Percentiles rank a stretch among this genome's conserved stretches.
phyloP scores from a whole-genome alignment of 352 stramenopile genomes.

The Phytophthora citricola region DNA sequence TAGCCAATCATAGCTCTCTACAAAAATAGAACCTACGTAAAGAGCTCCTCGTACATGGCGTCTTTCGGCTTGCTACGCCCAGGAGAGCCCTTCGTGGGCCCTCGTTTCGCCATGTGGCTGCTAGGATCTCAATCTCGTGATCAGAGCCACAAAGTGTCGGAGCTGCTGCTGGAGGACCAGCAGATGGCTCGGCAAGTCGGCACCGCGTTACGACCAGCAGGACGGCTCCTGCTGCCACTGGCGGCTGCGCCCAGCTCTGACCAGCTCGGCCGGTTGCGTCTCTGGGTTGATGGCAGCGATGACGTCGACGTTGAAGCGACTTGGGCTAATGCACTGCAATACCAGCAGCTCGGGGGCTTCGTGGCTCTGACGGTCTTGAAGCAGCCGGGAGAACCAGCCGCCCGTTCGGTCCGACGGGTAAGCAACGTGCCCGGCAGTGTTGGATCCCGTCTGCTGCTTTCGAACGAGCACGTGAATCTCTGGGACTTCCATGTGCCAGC shows the following conservation, averaged over 20 bases:
- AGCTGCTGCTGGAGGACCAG: conserved; percentile 35
- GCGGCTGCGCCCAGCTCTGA: conserved; percentile 16
- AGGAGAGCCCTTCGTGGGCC: conserved; percentile 21
- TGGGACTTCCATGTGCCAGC: conserved; percentile 50
- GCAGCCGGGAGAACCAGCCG: conserved; percentile 13
- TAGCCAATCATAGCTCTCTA: neutral
- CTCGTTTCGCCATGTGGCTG: conserved; percentile 50
- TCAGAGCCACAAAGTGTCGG: conserved; percentile 20
- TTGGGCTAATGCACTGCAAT: conserved; percentile 20
- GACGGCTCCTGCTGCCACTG: conserved; percentile 41
- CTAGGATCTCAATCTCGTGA: conserved; percentile 8
- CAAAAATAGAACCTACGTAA: neutral
- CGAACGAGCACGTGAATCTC: conserved; percentile 42
- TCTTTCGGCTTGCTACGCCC: conserved; percentile 9
- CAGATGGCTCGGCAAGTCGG: conserved; percentile 26
- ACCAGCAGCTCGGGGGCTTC: conserved; percentile 20
- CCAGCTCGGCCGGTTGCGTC: conserved; percentile 14
- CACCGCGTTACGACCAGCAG: conserved; percentile 30
- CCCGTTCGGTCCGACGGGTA: neutral
- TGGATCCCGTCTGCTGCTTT: conserved; percentile 42
- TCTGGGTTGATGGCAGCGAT: conserved; percentile 34
- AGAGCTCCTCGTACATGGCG: too few relatives aligned
- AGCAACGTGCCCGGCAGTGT: conserved; percentile 27
- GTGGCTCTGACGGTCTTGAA: conserved; percentile 39
- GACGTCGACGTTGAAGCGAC: conserved; percentile 7